A percentile compares a stretch with the other conserved stretches of the same genome.
Conservation (phyloP, 257 asterid genomes). For the Cordia subcordata region DNA sequence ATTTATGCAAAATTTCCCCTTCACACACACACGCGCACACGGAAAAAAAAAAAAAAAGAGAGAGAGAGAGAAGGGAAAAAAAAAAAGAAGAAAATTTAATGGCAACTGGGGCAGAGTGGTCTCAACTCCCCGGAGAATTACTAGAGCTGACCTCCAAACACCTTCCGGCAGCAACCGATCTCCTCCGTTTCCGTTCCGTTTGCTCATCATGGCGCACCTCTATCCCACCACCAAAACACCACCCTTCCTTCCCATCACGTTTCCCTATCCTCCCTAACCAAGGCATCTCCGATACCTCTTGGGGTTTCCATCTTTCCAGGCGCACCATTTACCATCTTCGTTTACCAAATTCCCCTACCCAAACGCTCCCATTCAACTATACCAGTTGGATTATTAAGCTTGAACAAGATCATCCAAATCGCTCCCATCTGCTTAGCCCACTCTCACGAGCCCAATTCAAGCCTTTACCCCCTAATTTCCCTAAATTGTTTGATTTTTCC, state of each 20-base stretch:
- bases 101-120: slow-evolving; percentile 58
- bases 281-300: slow-evolving; percentile 59
- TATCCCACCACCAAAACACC: slow-evolving; percentile 25
- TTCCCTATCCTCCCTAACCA: slow-evolving; percentile 77
- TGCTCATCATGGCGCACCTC: slow-evolving; percentile 81
- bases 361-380: neutral
- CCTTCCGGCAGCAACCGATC: slow-evolving; percentile 54
- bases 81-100: neutral
- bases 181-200: slow-evolving; percentile 76
- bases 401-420: slow-evolving; percentile 46
- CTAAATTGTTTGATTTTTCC: slow-evolving; percentile 37
- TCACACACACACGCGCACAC: too few relatives aligned
- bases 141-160: slow-evolving; percentile 45
- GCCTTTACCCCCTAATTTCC: slow-evolving; percentile 53
- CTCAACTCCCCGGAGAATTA: slow-evolving; percentile 67
- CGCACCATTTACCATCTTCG: slow-evolving; percentile 47
- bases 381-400: slow-evolving; percentile 60
- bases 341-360: slow-evolving; percentile 22
- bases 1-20: too few relatives aligned
- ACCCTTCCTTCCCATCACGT: slow-evolving; percentile 33
- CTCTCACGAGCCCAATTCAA: slow-evolving; percentile 44
- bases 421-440: slow-evolving; percentile 57
- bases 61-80: too few relatives aligned
- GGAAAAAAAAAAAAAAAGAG: too few relatives aligned
- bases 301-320: slow-evolving; percentile 74